Percentiles rank a stretch among this genome's conserved stretches.
phyloP scores from a whole-genome alignment of 2,329 filamentous ascomycete species.

The Alternaria metachromatica region DNA sequence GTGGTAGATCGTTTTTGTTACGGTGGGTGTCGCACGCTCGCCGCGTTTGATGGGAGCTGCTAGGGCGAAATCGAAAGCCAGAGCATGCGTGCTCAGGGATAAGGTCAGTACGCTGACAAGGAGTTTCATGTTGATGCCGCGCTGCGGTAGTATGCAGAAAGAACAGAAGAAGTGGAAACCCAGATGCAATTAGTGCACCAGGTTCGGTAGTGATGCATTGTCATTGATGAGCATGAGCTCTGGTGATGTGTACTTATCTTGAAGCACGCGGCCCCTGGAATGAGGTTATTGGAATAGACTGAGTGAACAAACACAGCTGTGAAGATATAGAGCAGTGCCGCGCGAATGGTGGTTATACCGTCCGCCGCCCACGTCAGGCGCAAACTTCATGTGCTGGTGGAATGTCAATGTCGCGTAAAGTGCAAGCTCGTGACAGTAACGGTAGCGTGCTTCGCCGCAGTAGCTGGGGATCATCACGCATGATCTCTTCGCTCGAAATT shows the following conservation, averaged over 20 bases:
- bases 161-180: background rate
- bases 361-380: background rate
- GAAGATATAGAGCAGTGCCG: background rate
- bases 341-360: background rate
- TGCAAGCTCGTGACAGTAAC: conserved; percentile 15
- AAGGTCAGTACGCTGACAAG: background rate
- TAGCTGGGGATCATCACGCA: conserved; percentile 7
- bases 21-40: background rate
- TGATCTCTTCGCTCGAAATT: accelerated
- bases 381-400: background rate
- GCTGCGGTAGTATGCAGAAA: background rate
- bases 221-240: background rate
- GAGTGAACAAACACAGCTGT: background rate
- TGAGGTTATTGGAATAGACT: background rate
- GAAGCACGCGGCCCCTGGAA: background rate
- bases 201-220: background rate
- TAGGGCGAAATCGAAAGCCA: background rate
- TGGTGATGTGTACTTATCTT: background rate
- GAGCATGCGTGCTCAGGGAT: background rate
- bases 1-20: background rate
- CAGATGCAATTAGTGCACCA: background rate
- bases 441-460: conserved; percentile 13
- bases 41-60: background rate
- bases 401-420: background rate
- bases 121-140: background rate